Evolutionary conservation across 345 rosid genomes (phyloP).

Genomic region (Salix viminalis): DNA sequence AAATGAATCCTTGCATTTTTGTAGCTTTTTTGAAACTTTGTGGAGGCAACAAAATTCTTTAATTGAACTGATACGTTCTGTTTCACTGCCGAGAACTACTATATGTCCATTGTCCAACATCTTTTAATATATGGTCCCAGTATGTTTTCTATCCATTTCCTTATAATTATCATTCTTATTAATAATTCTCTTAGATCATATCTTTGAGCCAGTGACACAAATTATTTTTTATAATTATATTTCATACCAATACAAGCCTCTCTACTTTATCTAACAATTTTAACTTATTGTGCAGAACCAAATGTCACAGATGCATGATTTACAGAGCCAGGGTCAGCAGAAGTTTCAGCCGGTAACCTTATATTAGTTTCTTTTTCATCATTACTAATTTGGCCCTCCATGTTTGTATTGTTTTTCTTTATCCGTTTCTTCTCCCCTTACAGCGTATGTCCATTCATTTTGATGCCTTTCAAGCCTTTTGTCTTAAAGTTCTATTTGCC

Average conservation of each 20-base stretch:
- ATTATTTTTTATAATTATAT: neutral
- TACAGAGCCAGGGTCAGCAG: constrained; percentile 66
- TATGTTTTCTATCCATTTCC: neutral
- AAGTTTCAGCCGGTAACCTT: constrained; percentile 60
- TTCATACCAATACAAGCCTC: neutral
- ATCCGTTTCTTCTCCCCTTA: neutral
- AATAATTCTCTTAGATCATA: neutral
- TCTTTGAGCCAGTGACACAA: neutral
- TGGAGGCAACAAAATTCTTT: neutral
- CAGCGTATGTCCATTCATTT: neutral
- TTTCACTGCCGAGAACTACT: no score
- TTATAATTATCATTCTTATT: neutral
- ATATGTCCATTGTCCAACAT: no score
- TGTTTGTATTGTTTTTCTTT: neutral
- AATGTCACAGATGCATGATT: constrained; percentile 59
- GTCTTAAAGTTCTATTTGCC: neutral
- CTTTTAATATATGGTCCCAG: no score
- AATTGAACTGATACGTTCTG: no score
- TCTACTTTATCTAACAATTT: neutral
- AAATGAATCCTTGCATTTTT: neutral
- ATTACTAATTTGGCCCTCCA: neutral
- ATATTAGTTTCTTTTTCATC: constrained; percentile 4
- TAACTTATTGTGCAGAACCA: constrained; percentile 41
- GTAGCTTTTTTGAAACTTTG: neutral
- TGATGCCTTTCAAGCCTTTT: neutral